Evolutionary conservation across 345 rosid genomes (phyloP).

Genomic region (Corchorus olitorius): DNA sequence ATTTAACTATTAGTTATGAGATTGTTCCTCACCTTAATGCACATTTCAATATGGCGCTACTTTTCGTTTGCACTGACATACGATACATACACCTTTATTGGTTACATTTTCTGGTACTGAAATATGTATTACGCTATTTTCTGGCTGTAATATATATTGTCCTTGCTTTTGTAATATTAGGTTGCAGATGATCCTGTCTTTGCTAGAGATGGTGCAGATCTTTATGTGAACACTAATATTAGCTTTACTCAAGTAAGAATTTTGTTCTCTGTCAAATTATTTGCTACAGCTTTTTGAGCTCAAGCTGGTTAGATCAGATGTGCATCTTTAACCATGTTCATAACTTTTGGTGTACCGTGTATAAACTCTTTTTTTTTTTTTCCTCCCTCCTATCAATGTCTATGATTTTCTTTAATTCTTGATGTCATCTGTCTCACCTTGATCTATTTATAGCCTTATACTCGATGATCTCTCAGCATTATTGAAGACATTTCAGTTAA

Average conservation of each 20-base stretch:
- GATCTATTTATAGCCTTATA: conserved; percentile 6
- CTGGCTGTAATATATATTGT: conserved; percentile 1
- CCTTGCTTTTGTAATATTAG: conserved; percentile 42
- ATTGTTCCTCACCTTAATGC: too few species aligned
- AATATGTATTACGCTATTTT: not conserved
- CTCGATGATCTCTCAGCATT: not conserved
- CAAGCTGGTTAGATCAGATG: not conserved
- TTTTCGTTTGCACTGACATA: not conserved
- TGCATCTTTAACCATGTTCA: not conserved
- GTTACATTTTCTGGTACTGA: not conserved
- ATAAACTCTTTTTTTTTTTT: not conserved
- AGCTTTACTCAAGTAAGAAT: conserved; percentile 86
- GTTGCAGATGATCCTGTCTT: conserved; percentile 79
- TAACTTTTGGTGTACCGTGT: not conserved
- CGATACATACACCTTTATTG: not conserved
- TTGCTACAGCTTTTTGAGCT: conserved; percentile 15
- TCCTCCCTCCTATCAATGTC: not conserved
- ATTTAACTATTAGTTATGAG: conserved; percentile 1
- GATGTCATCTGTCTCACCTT: not conserved
- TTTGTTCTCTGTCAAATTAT: conserved; percentile 13
- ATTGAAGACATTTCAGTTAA: not conserved
- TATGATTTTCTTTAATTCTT: not conserved
- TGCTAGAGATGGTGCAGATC: conserved; percentile 87
- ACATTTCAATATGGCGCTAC: not conserved
- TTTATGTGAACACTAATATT: conserved; percentile 77